Evolutionary conservation across 345 rosid species (phyloP).

Genomic region (Bruguiera parviflora): DNA sequence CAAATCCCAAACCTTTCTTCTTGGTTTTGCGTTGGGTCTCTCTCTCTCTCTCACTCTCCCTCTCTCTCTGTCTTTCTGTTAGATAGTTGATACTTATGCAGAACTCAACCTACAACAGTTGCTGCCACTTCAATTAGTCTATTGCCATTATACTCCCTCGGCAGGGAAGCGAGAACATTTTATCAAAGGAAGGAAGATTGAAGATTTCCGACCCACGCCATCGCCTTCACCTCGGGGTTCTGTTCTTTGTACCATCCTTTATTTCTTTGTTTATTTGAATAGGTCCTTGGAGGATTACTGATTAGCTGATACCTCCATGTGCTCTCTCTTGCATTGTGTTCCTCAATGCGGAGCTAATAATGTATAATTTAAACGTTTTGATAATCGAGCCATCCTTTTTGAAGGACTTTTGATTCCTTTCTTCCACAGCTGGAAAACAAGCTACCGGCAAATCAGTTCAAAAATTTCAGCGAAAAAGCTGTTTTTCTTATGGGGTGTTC

Average conservation of each 20-base stretch:
- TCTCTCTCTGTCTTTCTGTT: not conserved
- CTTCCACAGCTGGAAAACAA: conserved; percentile 17
- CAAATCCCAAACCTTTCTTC: conserved; percentile 60
- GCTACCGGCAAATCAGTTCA: conserved; percentile 8
- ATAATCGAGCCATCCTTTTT: conserved; percentile 39
- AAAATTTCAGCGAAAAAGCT: conserved; percentile 16
- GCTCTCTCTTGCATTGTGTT: conserved; percentile 68
- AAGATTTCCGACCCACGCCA: conserved; percentile 35
- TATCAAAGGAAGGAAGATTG: conserved; percentile 17
- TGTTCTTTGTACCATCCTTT: conserved; percentile 30
- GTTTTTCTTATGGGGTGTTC: not conserved
- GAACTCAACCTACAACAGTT: conserved; percentile 15
- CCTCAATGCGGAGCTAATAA: conserved; percentile 41
- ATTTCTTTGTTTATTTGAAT: conserved; percentile 22
- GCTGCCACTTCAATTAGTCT: conserved; percentile 12
- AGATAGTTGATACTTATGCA: conserved; percentile 16
- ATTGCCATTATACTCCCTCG: conserved; percentile 29
- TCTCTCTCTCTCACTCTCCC: conserved; percentile 19
- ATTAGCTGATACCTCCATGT: conserved; percentile 44
- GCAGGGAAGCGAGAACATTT: conserved; percentile 44
- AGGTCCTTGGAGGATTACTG: conserved; percentile 21
- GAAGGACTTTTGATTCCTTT: conserved; percentile 28
- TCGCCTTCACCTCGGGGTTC: conserved; percentile 67
- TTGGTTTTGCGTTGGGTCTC: conserved; percentile 59
- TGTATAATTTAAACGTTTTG: conserved; percentile 44